These are phyloP conservation scores for Hypoxylon sp. DNA, from an alignment of 2,329 filamentous ascomycete species.

Conservation along the genomic window DNA sequence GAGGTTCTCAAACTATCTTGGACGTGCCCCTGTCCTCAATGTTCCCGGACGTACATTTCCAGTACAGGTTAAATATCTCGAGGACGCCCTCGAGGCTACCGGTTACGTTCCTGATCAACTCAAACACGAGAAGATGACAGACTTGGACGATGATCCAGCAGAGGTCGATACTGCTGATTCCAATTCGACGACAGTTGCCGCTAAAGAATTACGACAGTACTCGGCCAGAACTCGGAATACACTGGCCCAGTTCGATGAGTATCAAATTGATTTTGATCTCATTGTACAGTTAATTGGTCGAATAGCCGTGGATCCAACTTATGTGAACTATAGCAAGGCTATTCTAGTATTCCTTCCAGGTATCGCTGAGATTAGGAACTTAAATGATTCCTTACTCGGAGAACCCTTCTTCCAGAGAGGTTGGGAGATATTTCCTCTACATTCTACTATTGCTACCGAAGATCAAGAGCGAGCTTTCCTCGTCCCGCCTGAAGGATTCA, in stretches of 20 bases:
- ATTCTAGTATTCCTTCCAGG: conserved; percentile 96
- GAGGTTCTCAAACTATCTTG: conserved; percentile 89
- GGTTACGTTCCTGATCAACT: conserved; percentile 75
- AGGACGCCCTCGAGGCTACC: conserved; percentile 92
- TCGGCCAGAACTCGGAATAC: conserved; percentile 81
- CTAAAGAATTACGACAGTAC: conserved; percentile 79
- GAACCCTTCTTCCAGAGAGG: conserved; percentile 80
- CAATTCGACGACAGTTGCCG: conserved; percentile 67
- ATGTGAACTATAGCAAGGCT: conserved; percentile 84
- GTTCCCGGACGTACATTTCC: conserved; percentile 96
- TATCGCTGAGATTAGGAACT: conserved; percentile 89
- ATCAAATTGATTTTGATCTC: conserved; percentile 89
- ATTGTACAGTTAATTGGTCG: conserved; percentile 83
- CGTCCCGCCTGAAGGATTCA: conserved; percentile 82
- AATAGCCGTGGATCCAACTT: conserved; percentile 78
- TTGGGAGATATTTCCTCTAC: conserved; percentile 91
- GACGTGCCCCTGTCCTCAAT: conserved; percentile 86
- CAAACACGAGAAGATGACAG: conserved; percentile 68
- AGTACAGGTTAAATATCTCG: conserved; percentile 87
- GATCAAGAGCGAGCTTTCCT: conserved; percentile 96
- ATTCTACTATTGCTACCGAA: conserved; percentile 95
- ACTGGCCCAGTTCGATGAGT: conserved; percentile 86
- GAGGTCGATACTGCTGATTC: conserved; percentile 68
- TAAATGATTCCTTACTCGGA: conserved; percentile 87
- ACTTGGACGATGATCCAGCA: conserved; percentile 73